Evolutionary conservation across 805 yeast genomes (phyloP).

Genomic region (Scheffersomyces coipomensis): DNA sequence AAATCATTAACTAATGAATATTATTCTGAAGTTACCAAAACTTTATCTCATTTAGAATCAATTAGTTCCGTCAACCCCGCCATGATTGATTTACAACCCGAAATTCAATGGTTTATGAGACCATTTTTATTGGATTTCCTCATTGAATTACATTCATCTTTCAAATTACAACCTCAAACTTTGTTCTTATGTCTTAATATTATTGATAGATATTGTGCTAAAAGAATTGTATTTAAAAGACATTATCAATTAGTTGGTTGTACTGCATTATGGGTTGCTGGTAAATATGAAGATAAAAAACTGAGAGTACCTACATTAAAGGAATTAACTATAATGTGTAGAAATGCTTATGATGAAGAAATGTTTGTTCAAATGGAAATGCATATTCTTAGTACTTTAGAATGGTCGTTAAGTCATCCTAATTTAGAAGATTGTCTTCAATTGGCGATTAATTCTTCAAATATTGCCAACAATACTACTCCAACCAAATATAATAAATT

Average conservation of each 20-base stretch:
- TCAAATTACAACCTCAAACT: slow-evolving; percentile 42
- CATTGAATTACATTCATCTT: slow-evolving; percentile 42
- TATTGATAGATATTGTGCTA: slow-evolving; percentile 46
- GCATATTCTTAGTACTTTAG: slow-evolving; percentile 67
- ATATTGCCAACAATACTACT: slow-evolving; percentile 15
- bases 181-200: slow-evolving; percentile 43
- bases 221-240: slow-evolving; percentile 45
- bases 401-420: slow-evolving; percentile 46
- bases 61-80: slow-evolving; percentile 44
- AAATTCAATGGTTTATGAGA: slow-evolving; percentile 50
- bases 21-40: slow-evolving; percentile 32
- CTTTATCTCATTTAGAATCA: slow-evolving; percentile 40
- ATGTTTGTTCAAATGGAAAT: slow-evolving; percentile 58
- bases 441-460: slow-evolving; percentile 30
- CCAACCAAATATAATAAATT: slow-evolving; percentile 22
- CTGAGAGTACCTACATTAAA: slow-evolving; percentile 55
- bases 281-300: slow-evolving; percentile 58
- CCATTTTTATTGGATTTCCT: slow-evolving; percentile 43
- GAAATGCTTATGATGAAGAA: slow-evolving; percentile 56
- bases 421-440: slow-evolving; percentile 52
- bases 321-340: slow-evolving; percentile 55
- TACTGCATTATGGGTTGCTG: slow-evolving; percentile 48
- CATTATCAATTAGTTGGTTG: slow-evolving; percentile 48
- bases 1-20: slow-evolving; percentile 44
- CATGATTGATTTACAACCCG: slow-evolving; percentile 49